Percentiles rank a stretch among this genome's conserved stretches.
These are phyloP conservation scores for Aschersonia sp. DNA, from an alignment of 2,329 filamentous ascomycete species.

Conservation along the genomic window DNA sequence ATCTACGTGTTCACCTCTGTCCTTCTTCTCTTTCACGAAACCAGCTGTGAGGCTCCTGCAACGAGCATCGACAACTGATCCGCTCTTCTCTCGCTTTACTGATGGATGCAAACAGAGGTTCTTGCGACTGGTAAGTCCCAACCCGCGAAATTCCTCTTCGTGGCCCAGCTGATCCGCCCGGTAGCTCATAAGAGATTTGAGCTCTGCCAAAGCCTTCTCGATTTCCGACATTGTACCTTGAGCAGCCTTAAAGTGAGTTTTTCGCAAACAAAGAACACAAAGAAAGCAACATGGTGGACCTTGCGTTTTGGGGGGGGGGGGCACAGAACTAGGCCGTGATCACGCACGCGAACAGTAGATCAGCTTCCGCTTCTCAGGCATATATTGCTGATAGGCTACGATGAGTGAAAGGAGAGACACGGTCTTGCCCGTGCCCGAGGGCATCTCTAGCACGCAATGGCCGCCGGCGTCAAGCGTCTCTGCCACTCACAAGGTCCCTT, in stretches of 20 bases:
- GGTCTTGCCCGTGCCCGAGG: slow-evolving; percentile 95
- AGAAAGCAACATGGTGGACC: not conserved
- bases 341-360: slow-evolving; percentile 84
- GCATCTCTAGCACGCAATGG: slow-evolving; percentile 97
- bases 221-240: slow-evolving; percentile 94
- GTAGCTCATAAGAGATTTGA: slow-evolving; percentile 92
- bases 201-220: slow-evolving; percentile 86
- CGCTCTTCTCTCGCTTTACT: slow-evolving; percentile 93
- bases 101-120: slow-evolving; percentile 94
- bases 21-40: slow-evolving; percentile 96
- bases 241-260: too few relatives aligned
- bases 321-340: not conserved
- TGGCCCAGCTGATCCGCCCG: slow-evolving; percentile 77
- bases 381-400: slow-evolving; percentile 89
- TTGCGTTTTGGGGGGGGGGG: not conserved
- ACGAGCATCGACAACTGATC: slow-evolving; percentile 82
- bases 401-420: slow-evolving; percentile 91
- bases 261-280: too few relatives aligned
- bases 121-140: slow-evolving; percentile 91
- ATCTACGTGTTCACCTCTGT: slow-evolving; percentile 85
- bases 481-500: slow-evolving; percentile 8
- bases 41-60: slow-evolving; percentile 92
- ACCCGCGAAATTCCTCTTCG: slow-evolving; percentile 81
- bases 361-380: slow-evolving; percentile 84
- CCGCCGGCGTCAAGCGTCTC: slow-evolving; percentile 83